Conservation (phyloP, 257 asterid species). For the Nicotiana knightiana region DNA sequence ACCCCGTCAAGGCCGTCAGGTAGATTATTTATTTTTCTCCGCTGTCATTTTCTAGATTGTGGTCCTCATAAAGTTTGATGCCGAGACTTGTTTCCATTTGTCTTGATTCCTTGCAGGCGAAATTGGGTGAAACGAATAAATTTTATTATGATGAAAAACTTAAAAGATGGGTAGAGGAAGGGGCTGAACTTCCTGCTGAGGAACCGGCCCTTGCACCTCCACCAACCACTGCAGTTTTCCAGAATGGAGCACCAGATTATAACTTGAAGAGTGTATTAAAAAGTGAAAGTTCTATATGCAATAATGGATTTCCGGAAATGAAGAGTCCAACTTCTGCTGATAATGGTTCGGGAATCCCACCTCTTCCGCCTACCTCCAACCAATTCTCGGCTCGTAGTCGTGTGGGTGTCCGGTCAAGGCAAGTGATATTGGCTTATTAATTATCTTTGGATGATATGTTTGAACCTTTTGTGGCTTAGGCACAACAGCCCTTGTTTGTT, state of each 20-base stretch:
- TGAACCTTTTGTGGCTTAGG: neutral
- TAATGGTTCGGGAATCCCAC: constrained; percentile 78
- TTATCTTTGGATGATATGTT: neutral
- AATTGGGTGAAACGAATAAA: constrained; percentile 86
- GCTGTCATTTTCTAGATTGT: neutral
- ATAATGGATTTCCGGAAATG: constrained; percentile 51
- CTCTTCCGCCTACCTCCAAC: constrained; percentile 90
- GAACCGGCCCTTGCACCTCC: constrained; percentile 81
- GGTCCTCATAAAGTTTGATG: neutral
- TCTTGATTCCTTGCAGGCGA: constrained; percentile 48
- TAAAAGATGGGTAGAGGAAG: constrained; percentile 99
- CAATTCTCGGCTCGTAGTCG: constrained; percentile 87
- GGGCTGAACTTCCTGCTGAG: constrained; percentile 60
- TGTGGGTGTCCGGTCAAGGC: constrained; percentile 83
- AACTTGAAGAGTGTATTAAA: constrained; percentile 60
- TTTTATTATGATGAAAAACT: constrained; percentile 82
- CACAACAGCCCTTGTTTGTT: neutral
- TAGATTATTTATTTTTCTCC: constrained; percentile 6
- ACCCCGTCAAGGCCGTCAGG: constrained; percentile 40
- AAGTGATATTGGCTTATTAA: constrained; percentile 14
- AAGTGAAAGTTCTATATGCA: constrained; percentile 36
- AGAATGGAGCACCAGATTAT: constrained; percentile 72
- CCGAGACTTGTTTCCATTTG: neutral
- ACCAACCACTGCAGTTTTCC: constrained; percentile 63
- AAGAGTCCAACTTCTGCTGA: constrained; percentile 50